Evolutionary conservation across 1,284 basidiomycete genomes (phyloP).

Genomic region (Ustilago sp.): DNA sequence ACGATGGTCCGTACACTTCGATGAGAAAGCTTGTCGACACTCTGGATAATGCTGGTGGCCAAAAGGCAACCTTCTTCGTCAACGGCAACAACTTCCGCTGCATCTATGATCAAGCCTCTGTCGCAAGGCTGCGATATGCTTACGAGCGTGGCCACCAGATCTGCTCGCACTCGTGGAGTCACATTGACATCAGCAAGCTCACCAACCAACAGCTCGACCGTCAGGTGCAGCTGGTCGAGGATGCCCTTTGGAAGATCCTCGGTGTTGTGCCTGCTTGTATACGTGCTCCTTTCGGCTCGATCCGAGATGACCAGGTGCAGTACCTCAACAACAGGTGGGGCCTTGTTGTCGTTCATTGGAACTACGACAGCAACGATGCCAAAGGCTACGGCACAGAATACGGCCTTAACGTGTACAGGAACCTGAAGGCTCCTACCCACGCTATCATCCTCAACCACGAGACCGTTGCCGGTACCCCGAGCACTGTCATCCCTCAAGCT

Average conservation of each 20-base stretch:
- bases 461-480: slow-evolving; percentile 48
- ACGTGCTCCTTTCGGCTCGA: slow-evolving; percentile 57
- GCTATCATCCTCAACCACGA: slow-evolving; percentile 64
- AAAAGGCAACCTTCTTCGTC: slow-evolving; percentile 61
- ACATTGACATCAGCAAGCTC: slow-evolving; percentile 49
- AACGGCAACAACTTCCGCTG: slow-evolving; percentile 63
- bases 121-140: slow-evolving; percentile 31
- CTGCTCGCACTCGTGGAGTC: slow-evolving; percentile 57
- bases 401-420: slow-evolving; percentile 43
- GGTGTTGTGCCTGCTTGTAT: slow-evolving; percentile 58
- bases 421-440: slow-evolving; percentile 43
- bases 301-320: slow-evolving; percentile 38
- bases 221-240: slow-evolving; percentile 58
- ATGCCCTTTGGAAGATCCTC: slow-evolving; percentile 60
- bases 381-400: slow-evolving; percentile 34
- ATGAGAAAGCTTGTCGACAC: slow-evolving; percentile 44
- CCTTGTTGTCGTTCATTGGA: slow-evolving; percentile 56
- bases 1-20: slow-evolving; percentile 59
- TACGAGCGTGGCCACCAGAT: slow-evolving; percentile 55
- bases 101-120: slow-evolving; percentile 46
- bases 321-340: slow-evolving; percentile 59
- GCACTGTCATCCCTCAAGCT: slow-evolving; percentile 51
- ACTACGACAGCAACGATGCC: slow-evolving; percentile 52
- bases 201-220: slow-evolving; percentile 47
- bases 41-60: slow-evolving; percentile 30